Base-by-base conservation (phyloP, 2,329 filamentous ascomycete genomes). In the Fusarium sp. region DNA sequence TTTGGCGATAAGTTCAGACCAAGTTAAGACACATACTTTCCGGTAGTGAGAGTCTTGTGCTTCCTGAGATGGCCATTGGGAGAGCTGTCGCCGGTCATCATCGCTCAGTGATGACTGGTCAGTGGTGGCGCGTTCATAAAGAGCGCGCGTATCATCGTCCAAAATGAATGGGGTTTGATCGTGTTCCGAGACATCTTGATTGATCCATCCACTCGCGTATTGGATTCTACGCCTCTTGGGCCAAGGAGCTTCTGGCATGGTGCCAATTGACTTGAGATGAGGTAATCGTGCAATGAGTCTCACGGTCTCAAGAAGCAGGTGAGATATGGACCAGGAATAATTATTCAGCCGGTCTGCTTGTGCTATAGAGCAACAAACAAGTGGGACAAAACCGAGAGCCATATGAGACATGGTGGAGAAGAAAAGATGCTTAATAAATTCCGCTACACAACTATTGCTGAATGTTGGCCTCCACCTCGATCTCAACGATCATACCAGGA, bases 401-500 rank as follows among this genome's bases (percentile, higher is more conserved):
- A 52, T 22, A 9, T 20, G 7, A 39, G 22, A 17, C 14, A 10
- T n/a, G 20, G 20, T 31, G 7, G 11, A 27, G 15, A 25, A 17
- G 29, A 42, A 29, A n/a, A 31, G 6, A 29, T 29, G 13, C 13
- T 33, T 22, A 11, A 33, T 42, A 25, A 20, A 25, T 10, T 29
- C 14, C 11, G 18, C 41, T 9, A 35, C 12, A 11, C 14, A 7
- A 38, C 14, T 54, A 67, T 47, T 71, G 31, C n/a, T 52, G 42
- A 58, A 71, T 35, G 14, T 57, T 60, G n/a, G 87, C 86, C 13
- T 81, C 80, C 14, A 88, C 87, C 77, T 91, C 88, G 77, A 91
- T 87, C 79, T 91, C 88, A 6, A 91, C 83, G 27, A 81, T 77
- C 88, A 91, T 91, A 36, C 81, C 83, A 33, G 84, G 82, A 62